Conservation (phyloP, 352 stramenopile genomes). For the Elongisporangium senticosum region DNA sequence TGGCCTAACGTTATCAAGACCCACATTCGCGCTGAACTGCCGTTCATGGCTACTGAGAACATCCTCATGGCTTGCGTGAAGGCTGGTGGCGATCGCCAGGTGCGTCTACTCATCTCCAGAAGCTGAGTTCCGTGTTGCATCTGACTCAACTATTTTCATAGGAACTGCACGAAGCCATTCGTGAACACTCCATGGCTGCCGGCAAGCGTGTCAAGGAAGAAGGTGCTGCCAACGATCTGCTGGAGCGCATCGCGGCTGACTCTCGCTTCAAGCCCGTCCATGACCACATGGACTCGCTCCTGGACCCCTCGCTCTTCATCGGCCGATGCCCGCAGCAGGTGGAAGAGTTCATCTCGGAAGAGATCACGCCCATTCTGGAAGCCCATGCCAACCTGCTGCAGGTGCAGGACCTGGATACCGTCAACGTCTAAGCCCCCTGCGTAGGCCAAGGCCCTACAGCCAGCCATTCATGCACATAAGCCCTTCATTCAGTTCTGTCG, state of each 20-base stretch:
- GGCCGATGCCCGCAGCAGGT: conserved; percentile 94
- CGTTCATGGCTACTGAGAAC: conserved; percentile 99
- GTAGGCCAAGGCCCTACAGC: not conserved
- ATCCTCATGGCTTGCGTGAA: conserved; percentile 99
- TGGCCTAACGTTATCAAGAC: conserved; percentile 94
- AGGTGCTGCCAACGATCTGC: conserved; percentile 95
- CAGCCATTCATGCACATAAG: conserved; percentile 1
- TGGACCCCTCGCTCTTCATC: conserved; percentile 97
- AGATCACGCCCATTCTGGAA: conserved; percentile 92
- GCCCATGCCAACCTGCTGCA: conserved; percentile 86
- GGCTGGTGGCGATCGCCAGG: conserved; percentile 95
- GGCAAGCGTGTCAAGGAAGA: conserved; percentile 97
- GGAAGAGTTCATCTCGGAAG: conserved; percentile 94
- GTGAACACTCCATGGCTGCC: conserved; percentile 98
- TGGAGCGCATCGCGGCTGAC: conserved; percentile 96
- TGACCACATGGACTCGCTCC: conserved; percentile 91
- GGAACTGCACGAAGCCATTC: conserved; percentile 97
- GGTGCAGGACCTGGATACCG: conserved; percentile 90
- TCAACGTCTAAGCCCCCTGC: conserved; percentile 90
- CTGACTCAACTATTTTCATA: conserved; percentile 3
- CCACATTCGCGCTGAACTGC: conserved; percentile 97
- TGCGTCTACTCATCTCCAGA: not conserved
- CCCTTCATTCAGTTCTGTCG: too few relatives aligned
- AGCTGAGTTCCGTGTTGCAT: not conserved
- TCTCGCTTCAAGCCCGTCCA: conserved; percentile 93